A percentile compares a stretch with the other conserved stretches of the same genome.
Evolutionary conservation across 148 eudicot genomes (phyloP).

Genomic region (Fagopyrum tataricum): DNA sequence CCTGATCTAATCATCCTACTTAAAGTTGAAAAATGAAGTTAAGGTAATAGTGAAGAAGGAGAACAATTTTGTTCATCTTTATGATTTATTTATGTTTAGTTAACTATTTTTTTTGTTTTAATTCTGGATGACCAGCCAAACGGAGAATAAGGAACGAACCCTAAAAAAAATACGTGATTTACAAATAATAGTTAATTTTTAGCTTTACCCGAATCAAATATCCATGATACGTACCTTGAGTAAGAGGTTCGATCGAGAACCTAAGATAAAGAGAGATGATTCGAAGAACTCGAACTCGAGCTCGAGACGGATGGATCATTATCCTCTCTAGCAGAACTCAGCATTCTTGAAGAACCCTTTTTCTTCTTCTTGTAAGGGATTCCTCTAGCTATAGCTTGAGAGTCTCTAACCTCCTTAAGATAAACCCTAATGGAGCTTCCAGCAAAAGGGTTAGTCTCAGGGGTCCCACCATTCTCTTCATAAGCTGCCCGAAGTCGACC

Average conservation of each 20-base stretch:
- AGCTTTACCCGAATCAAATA: neutral
- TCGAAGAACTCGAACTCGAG: neutral
- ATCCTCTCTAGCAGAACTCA: neutral
- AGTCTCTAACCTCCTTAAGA: slow-evolving; percentile 7
- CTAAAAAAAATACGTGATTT: too few species aligned
- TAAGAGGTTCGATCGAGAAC: neutral
- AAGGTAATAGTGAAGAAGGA: too few species aligned
- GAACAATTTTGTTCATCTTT: too few species aligned
- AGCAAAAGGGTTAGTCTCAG: slow-evolving; percentile 5
- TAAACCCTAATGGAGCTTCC: slow-evolving; percentile 1
- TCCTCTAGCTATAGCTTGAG: slow-evolving; percentile 9
- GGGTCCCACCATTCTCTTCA: slow-evolving; percentile 31
- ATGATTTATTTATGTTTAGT: too few species aligned
- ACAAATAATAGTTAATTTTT: too few species aligned
- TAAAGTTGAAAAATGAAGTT: too few species aligned
- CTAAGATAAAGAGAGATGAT: neutral
- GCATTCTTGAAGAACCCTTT: neutral
- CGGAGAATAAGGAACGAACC: too few species aligned
- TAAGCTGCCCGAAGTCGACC: slow-evolving; percentile 64
- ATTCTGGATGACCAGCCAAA: too few species aligned
- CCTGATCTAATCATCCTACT: neutral
- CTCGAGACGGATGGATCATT: neutral
- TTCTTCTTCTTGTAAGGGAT: slow-evolving; percentile 8
- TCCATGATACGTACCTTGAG: neutral
- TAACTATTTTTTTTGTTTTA: too few species aligned